Base-by-base conservation (phyloP, 2,329 filamentous ascomycete genomes). In the Clonostachys chloroleuca region DNA sequence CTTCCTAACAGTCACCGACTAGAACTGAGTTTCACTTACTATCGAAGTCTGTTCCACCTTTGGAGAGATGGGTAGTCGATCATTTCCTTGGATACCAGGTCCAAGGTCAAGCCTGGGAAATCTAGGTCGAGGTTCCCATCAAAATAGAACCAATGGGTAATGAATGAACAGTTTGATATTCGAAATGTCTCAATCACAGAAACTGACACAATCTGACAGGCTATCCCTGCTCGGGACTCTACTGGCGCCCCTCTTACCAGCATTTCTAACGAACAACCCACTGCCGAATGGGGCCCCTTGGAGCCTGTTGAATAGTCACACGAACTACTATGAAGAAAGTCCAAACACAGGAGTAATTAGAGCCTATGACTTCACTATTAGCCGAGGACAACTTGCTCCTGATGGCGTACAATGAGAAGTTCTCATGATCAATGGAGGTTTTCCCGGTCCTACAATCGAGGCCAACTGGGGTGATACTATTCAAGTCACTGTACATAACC, bases 401-500 rank as follows among this genome's bases (percentile, higher is more conserved):
- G 82, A 84, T 56, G 81, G 82, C 17, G 78, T 81, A 47, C 59
- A 74, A 46, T 49, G 70, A 62, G 49, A 66, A 5, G 73, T 72
- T 5, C 74, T 91, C 49, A 70, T 87, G 33, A 69, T 87, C 58
- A 86, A 87, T 58, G 79, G 78, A 9, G 74, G 80, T 40, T 84
- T 80, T 50, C 86, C 86, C 1, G 87, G 84, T 0, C 87, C 86
- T 2, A 70, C 75, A 13, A 80, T 91, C 46, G 74, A 77, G 50
- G 83, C 78, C 16, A 75, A 83, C 60, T 84, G 80, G 80, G 81
- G 80, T 37, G 81, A 84, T 55, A 77, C 66, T 24, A 73, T 83
- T 42, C 67, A 86, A 46, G 79, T 89, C 40, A 83, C 81, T 33
- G 76, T 92, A 47, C 75, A 80, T 63, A 94, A 94, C 64, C 78